These are phyloP conservation scores for Pseudogymnoascus sp. DNA, from an alignment of 2,329 filamentous ascomycete species.

Conservation along the genomic window DNA sequence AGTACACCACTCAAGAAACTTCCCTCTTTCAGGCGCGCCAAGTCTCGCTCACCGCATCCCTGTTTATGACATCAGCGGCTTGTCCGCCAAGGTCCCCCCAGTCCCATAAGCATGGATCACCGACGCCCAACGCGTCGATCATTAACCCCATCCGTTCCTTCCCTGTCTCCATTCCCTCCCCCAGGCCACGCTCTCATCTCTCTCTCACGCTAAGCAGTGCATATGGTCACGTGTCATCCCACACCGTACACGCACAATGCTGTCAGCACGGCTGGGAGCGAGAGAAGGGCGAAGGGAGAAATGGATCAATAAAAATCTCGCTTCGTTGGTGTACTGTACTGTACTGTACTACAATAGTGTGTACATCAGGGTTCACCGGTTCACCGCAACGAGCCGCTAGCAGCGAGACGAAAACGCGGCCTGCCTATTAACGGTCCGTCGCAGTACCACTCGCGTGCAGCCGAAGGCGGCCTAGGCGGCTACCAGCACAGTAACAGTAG, in stretches of 20 bases:
- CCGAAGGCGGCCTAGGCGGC: slow-evolving; percentile 6
- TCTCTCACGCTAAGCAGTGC: background rate
- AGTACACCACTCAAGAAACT: background rate
- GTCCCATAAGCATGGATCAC: background rate
- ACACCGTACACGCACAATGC: background rate
- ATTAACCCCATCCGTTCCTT: background rate
- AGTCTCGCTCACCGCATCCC: background rate
- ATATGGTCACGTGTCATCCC: slow-evolving; percentile 2
- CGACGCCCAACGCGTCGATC: background rate
- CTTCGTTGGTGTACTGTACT: too few relatives aligned
- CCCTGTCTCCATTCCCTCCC: background rate
- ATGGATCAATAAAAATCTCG: background rate
- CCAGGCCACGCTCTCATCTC: background rate
- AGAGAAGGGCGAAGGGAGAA: background rate
- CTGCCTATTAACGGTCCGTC: background rate
- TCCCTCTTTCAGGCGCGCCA: background rate
- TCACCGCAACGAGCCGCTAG: background rate
- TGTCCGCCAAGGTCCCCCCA: background rate
- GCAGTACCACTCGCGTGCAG: background rate
- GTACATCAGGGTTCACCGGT: background rate
- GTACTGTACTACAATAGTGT: too few relatives aligned
- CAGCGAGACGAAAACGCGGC: background rate
- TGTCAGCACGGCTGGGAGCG: background rate
- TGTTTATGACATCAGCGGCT: slow-evolving; percentile 4
- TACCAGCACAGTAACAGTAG: background rate